Conservation (phyloP, 1,284 basidiomycete species). For the Lignosus rhinocerotis region DNA sequence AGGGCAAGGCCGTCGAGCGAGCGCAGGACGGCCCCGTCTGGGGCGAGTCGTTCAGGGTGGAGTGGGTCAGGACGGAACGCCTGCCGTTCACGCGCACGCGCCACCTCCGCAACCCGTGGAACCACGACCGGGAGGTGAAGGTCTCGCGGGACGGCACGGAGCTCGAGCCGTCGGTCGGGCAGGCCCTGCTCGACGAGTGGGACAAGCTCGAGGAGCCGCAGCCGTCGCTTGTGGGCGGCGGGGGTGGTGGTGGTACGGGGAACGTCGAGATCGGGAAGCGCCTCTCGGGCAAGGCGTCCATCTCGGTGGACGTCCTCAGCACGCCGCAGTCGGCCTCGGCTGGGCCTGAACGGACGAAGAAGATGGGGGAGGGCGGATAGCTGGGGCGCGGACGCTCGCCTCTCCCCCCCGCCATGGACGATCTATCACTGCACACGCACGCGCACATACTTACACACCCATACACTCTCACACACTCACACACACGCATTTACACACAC, state of each 20-base stretch:
- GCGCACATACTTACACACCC: not conserved
- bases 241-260: conserved; percentile 7
- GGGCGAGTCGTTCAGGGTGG: conserved; percentile 80
- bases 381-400: not conserved
- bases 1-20: conserved; percentile 15
- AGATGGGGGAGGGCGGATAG: conserved; percentile 13
- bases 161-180: conserved; percentile 81
- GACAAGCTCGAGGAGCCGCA: conserved; percentile 37
- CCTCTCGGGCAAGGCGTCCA: conserved; percentile 18
- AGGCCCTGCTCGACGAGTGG: conserved; percentile 80
- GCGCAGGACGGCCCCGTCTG: conserved; percentile 41
- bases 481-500: not conserved
- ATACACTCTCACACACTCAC: not conserved
- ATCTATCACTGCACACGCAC: not conserved
- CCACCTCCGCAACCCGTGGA: conserved; percentile 91
- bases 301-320: conserved; percentile 13
- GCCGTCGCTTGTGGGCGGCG: no score
- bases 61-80: conserved; percentile 79
- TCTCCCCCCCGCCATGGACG: not conserved
- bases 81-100: conserved; percentile 81
- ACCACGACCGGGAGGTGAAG: conserved; percentile 88
- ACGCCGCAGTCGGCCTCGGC: not conserved
- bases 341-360: not conserved
- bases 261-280: conserved; percentile 18
- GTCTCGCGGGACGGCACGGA: conserved; percentile 93